phyloP scores from a whole-genome alignment of 352 stramenopile genomes.

The Phytophthora cryptogea region DNA sequence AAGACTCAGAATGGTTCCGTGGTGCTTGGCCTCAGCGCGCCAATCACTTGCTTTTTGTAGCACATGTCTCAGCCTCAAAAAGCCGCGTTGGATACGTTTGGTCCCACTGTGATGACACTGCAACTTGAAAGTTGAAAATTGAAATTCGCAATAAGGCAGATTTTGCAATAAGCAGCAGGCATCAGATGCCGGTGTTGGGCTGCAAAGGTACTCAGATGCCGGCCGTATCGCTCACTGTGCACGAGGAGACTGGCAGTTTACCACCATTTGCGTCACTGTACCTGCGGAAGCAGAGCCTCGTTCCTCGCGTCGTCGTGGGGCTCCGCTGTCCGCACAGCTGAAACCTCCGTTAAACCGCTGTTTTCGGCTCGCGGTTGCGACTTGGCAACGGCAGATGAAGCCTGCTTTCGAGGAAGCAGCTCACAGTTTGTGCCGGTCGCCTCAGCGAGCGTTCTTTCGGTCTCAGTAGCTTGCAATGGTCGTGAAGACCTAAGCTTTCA shows the following conservation, averaged over 20 bases:
- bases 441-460: too few species aligned
- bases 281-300: not conserved
- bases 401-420: constrained; percentile 17
- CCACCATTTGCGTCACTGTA: not conserved
- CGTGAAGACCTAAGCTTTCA: too few species aligned
- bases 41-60: constrained; percentile 16
- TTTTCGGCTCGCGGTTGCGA: constrained; percentile 6
- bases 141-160: too few species aligned
- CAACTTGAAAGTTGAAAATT: constrained; percentile 21
- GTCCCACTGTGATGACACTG: constrained; percentile 30
- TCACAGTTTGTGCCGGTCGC: not conserved
- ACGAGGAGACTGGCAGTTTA: not conserved
- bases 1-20: constrained; percentile 7
- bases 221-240: too few species aligned
- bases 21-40: constrained; percentile 8
- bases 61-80: constrained; percentile 34
- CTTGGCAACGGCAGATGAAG: constrained; percentile 3
- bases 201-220: too few species aligned
- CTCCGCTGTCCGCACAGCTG: not conserved
- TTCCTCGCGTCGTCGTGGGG: constrained; percentile 6
- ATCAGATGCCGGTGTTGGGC: not conserved
- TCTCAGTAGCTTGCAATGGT: too few species aligned
- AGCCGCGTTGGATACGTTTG: constrained; percentile 15
- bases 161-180: constrained; percentile 1
- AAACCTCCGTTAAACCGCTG: constrained; percentile 6